These are phyloP conservation scores for Trichoderma atroviride DNA, from an alignment of 2,329 filamentous ascomycete species.

Conservation along the genomic window DNA sequence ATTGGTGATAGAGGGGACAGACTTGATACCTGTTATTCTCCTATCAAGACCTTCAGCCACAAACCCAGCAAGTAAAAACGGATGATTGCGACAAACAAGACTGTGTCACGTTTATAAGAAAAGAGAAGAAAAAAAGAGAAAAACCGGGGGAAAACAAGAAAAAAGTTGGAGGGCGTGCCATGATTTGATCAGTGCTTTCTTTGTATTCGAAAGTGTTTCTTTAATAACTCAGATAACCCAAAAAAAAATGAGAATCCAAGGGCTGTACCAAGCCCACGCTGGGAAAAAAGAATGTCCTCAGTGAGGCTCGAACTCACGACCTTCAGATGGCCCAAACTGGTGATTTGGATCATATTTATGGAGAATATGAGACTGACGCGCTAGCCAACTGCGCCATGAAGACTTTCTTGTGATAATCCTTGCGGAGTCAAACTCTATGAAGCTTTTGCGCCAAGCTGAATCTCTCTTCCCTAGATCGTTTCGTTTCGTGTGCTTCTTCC, in stretches of 20 bases:
- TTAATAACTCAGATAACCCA: neutral
- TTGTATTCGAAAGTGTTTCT: neutral
- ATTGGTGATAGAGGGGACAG: neutral
- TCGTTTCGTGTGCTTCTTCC: neutral
- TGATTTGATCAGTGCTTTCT: neutral
- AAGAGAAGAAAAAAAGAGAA: too few relatives aligned
- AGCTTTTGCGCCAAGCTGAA: neutral
- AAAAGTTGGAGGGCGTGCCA: too few relatives aligned
- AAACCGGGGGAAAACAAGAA: too few relatives aligned
- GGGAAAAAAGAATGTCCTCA: constrained; percentile 41
- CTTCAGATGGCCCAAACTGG: constrained; percentile 43
- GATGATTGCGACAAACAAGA: neutral
- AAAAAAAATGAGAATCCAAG: neutral
- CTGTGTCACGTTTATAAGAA: neutral
- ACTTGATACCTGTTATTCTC: neutral
- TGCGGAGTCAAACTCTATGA: neutral
- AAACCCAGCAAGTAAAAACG: neutral
- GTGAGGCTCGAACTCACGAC: constrained; percentile 55
- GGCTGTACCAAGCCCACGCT: neutral
- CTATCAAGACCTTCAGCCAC: neutral
- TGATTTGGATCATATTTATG: constrained; percentile 35
- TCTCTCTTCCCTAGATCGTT: neutral
- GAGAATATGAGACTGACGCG: constrained; percentile 33
- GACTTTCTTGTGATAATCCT: constrained; percentile 16
- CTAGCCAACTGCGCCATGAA: constrained; percentile 37